Evolutionary conservation across 75 land plant genomes (phyloP), one percentile per base, ranked within the genome.

Genomic region (Adiantum capillusveneris): DNA sequence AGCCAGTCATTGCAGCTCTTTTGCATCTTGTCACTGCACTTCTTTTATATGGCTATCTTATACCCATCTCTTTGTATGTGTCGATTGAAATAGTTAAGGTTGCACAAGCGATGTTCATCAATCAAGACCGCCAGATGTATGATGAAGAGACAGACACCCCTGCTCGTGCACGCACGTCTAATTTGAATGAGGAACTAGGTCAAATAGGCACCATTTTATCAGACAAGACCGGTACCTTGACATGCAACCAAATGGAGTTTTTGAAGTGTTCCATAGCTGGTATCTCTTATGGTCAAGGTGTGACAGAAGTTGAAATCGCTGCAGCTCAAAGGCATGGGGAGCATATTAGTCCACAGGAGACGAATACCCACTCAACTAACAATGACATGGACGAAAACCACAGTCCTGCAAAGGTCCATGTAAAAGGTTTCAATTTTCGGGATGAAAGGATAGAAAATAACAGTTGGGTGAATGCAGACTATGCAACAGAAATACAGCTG

Each of bases 211-310:
- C 79, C 21, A 82, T 82, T 29, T 60, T 82, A 26, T 80, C 85
- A 14, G 85, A 82, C 44, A 82, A 82, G 54, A 80, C 83, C 0
- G 83, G 83, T 0, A 82, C 85, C 24, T 60, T 82, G 6, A 82
- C 85, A 0, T 79, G 85, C 68, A 82, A 82, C 37, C 77, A 74
- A 44, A 82, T 82, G 85, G 85, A 82, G 54, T 82, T 82, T 30
- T 18, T 69, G 2, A 82, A 80, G 64, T 82, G 85, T 54, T 79
- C 83, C 1, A 80, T 82, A 57, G 83, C 79, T 13, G 85, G 85
- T 31, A 57, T 65, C 26, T 63, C 76, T 0, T 82, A 82, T 68
- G 85, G 84, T 22, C 58, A 65, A 0, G 74, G 73, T 29, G 63
- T 68, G 17, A 76, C 68, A 37, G 86, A 83, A 62, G 80, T 80